phyloP scores from a whole-genome alignment of 2,329 filamentous ascomycete genomes.

The Ophiostoma pallidulum region DNA sequence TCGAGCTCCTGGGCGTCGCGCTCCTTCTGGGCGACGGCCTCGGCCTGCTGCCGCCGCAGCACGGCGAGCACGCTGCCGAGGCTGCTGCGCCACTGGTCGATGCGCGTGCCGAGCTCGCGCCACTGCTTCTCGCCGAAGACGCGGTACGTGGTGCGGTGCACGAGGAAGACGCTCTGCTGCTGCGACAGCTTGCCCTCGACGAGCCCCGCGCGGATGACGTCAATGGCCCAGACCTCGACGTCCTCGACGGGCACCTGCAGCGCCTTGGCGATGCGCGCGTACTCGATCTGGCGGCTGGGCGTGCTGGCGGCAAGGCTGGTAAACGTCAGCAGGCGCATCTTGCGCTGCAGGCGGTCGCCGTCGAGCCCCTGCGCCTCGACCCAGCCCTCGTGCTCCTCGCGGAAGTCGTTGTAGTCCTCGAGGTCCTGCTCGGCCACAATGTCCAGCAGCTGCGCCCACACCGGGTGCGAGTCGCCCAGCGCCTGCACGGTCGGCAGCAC shows the following conservation, averaged over 20 bases:
- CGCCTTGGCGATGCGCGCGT: constrained; percentile 72
- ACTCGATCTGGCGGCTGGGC: constrained; percentile 78
- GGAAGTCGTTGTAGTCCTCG: constrained; percentile 93
- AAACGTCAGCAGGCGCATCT: constrained; percentile 93
- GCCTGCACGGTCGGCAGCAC: constrained; percentile 77
- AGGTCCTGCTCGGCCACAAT: constrained; percentile 91
- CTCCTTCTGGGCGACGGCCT: constrained; percentile 68
- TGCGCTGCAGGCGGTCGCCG: constrained; percentile 68
- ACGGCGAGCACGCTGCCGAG: constrained; percentile 69
- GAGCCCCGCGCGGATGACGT: constrained; percentile 89
- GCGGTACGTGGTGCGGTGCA: constrained; percentile 92
- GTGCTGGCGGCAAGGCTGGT: constrained; percentile 79
- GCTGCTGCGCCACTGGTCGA: constrained; percentile 86
- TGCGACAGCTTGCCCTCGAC: constrained; percentile 96
- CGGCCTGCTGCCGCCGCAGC: constrained; percentile 70
- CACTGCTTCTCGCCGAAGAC: constrained; percentile 98
- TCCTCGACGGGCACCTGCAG: constrained; percentile 75
- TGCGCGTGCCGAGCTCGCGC: constrained; percentile 80
- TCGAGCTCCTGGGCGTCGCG: constrained; percentile 64
- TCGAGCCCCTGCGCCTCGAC: constrained; percentile 68
- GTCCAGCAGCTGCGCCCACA: constrained; percentile 86
- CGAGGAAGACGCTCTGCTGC: constrained; percentile 83
- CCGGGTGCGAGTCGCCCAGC: constrained; percentile 71
- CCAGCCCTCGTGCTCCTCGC: constrained; percentile 81
- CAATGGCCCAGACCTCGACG: constrained; percentile 97